Percentiles rank a stretch among this genome's conserved stretches.
These are phyloP conservation scores for Geoglossum glabrum DNA, from an alignment of 495 filamentous ascomycete species.

Conservation along the genomic window DNA sequence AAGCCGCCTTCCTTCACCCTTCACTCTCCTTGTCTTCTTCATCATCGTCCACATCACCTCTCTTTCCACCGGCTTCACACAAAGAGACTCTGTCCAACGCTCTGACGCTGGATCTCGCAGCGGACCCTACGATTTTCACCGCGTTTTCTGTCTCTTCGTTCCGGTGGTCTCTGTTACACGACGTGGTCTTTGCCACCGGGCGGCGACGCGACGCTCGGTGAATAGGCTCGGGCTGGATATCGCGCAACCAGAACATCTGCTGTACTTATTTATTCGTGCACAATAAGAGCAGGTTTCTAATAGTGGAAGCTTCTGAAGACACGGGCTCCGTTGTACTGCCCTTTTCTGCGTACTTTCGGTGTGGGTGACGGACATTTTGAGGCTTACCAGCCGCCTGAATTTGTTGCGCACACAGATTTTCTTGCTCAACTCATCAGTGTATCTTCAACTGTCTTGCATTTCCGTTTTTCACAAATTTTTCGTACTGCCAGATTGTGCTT, in stretches of 20 bases:
- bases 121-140: neutral
- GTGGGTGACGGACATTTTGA: neutral
- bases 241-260: neutral
- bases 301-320: neutral
- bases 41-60: neutral
- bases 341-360: neutral
- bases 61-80: neutral
- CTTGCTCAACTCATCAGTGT: conserved; percentile 1
- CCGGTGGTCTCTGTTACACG: neutral
- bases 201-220: neutral
- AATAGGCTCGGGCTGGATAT: conserved; percentile 1
- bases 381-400: neutral
- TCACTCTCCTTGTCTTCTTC: neutral
- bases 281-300: neutral
- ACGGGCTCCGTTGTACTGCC: neutral
- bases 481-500: neutral
- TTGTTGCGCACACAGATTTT: neutral
- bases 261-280: conserved; percentile 1
- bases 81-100: neutral
- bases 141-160: neutral
- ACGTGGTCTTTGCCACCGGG: neutral
- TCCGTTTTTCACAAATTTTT: neutral
- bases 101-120: neutral
- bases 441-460: neutral
- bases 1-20: neutral